Percentiles rank a stretch among this genome's conserved stretches.
phyloP scores from a whole-genome alignment of 352 stramenopile genomes.

The Globisporangium okanoganense region DNA sequence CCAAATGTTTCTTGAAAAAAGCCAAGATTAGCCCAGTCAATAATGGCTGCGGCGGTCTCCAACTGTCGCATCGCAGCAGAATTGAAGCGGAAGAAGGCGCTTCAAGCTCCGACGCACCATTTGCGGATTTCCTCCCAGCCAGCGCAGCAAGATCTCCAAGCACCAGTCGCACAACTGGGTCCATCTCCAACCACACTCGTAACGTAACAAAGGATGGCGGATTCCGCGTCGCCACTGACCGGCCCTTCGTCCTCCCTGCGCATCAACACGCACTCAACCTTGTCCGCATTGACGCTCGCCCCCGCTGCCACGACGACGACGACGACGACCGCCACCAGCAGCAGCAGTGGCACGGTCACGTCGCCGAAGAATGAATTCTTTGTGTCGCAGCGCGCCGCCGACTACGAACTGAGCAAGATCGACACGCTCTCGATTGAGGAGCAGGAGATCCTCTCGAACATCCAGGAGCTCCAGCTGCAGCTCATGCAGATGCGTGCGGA shows the following conservation, averaged over 20 bases:
- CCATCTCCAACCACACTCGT: no score
- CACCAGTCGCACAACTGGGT: background rate
- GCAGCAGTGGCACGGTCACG: constrained; percentile 13
- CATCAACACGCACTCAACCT: constrained; percentile 13
- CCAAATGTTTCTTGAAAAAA: background rate
- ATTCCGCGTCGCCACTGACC: background rate
- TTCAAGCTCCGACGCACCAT: constrained; percentile 4
- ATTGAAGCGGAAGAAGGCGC: constrained; percentile 1
- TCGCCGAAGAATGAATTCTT: constrained; percentile 77
- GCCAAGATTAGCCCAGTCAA: background rate
- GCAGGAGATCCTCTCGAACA: constrained; percentile 87
- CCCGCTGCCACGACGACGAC: background rate
- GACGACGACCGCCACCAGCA: background rate
- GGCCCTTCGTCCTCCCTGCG: background rate
- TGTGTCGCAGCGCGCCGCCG: constrained; percentile 63
- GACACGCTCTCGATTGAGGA: constrained; percentile 78
- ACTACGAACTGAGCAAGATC: constrained; percentile 64
- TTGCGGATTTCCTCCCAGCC: background rate
- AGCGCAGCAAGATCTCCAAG: background rate
- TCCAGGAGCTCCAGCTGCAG: constrained; percentile 87
- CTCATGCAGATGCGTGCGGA: constrained; percentile 76
- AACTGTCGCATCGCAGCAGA: constrained; percentile 7
- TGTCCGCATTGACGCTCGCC: background rate
- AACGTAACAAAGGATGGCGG: background rate
- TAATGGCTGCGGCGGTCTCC: background rate